Base-by-base conservation (phyloP, 768 basidiomycete genomes). In the Tephrocybe sp. region DNA sequence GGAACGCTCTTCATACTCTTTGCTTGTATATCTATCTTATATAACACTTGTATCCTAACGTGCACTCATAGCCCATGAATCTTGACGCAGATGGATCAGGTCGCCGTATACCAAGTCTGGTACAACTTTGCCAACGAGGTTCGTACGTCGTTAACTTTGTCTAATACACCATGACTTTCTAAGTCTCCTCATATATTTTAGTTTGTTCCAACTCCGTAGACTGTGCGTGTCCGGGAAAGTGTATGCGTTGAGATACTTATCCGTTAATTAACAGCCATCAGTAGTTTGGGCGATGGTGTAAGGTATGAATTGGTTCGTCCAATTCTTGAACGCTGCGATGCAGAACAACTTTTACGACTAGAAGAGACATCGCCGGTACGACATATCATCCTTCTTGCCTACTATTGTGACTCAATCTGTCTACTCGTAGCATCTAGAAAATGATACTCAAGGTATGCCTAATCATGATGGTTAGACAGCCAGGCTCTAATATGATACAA, bases 51-150 rank as follows among this genome's bases (percentile, higher is more conserved):
- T 34, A 6, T 10, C 15, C 7, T 4, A 34, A 34, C 33, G 4
- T 34, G 15, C 33, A 6, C 36, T 40, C 36, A 25, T 37, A 38
- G 10, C n/a, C 13, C 15, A 77, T 73, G 70, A 56, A 62, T 45
- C 58, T 63, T 34, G 70, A 75, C 22, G 53, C 54, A 38, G 74
- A 75, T 42, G 23, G 57, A 7, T 38, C 55, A 23, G 55, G 57
- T 49, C 68, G 73, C 47, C 75, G 76, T 21, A 65, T 91, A 19
- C 86, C 81, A 19, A 74, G 80, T 27, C 77, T 91, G 27, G 83
- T 86, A 1, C 70, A 77, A 33, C 77, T 80, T 42, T 91, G 89
- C 57, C 88, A 90, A 64, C 78, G 85, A 64, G 82, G 88, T 89
- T n/a, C n/a, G n/a, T n/a, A 56, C 24, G 40, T 16, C 30, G 15